phyloP scores from a whole-genome alignment of 768 basidiomycete species.

The Tricholoma sp. region DNA sequence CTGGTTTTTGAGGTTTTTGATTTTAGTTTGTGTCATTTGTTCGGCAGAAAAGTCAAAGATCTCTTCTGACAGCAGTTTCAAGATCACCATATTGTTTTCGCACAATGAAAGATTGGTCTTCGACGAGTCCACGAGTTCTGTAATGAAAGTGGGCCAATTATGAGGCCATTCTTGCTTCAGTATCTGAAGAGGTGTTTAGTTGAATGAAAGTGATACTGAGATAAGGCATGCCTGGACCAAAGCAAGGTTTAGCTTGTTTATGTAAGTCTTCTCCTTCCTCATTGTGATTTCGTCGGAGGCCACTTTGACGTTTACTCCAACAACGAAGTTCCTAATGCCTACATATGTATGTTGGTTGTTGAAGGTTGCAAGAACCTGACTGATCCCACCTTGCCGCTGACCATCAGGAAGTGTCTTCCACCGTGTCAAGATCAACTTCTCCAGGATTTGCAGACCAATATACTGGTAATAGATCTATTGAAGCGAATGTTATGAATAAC shows the following conservation, averaged over 20 bases:
- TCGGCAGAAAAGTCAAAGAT: constrained; percentile 99
- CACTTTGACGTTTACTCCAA: constrained; percentile 87
- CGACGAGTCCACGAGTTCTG: constrained; percentile 94
- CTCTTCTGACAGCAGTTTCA: constrained; percentile 95
- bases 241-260: constrained; percentile 96
- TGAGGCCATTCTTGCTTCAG: constrained; percentile 99
- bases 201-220: constrained; percentile 4
- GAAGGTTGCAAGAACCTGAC: background rate
- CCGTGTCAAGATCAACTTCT: constrained; percentile 88
- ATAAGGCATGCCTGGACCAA: constrained; percentile 73
- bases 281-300: constrained; percentile 86
- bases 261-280: constrained; percentile 88
- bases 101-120: constrained; percentile 94
- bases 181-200: constrained; percentile 50
- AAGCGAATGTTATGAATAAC: constrained; percentile 6
- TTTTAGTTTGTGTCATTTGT: constrained; percentile 97
- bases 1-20: constrained; percentile 94
- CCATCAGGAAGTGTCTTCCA: constrained; percentile 96
- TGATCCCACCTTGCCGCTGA: constrained; percentile 72
- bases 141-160: constrained; percentile 97
- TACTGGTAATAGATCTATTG: constrained; percentile 49
- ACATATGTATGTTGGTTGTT: constrained; percentile 16
- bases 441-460: constrained; percentile 94
- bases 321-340: constrained; percentile 96
- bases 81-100: constrained; percentile 99